A percentile compares a stretch with the other conserved stretches of the same genome.
These are phyloP conservation scores for Pinus tabuliformis DNA, from an alignment of 75 land plant species.

Conservation along the genomic window DNA sequence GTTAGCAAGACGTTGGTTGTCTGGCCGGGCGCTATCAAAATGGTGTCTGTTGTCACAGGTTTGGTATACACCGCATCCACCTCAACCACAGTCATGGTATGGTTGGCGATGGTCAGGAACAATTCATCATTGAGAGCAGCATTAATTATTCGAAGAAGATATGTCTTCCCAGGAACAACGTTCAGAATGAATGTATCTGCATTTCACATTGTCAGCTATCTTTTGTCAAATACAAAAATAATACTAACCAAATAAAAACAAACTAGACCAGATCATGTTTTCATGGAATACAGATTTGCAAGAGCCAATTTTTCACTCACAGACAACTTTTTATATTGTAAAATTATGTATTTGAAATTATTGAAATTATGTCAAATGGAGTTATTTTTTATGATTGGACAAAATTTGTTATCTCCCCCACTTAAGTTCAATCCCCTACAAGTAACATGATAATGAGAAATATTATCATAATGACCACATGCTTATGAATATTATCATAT, in stretches of 20 bases:
- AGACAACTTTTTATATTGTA: neutral
- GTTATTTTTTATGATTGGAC: too few species aligned
- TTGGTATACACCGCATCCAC: constrained; percentile 45
- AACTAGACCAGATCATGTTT: neutral
- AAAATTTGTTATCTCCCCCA: too few species aligned
- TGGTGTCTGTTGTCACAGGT: constrained; percentile 25
- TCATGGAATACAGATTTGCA: neutral
- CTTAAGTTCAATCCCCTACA: too few species aligned
- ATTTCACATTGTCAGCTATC: neutral
- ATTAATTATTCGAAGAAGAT: constrained; percentile 57
- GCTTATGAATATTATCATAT: too few species aligned
- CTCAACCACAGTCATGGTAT: constrained; percentile 45
- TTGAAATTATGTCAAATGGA: too few species aligned
- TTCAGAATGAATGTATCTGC: constrained; percentile 48
- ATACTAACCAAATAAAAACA: neutral
- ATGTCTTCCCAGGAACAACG: constrained; percentile 44
- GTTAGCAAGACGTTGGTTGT: constrained; percentile 49
- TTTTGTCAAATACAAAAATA: neutral
- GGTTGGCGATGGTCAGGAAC: constrained; percentile 58
- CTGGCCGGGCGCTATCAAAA: constrained; percentile 50
- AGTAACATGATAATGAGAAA: too few species aligned
- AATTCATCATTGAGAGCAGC: constrained; percentile 63
- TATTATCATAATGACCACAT: too few species aligned
- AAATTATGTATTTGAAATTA: neutral
- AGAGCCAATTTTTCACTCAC: neutral